Percentiles rank a stretch among this genome's conserved stretches.
These are phyloP conservation scores for Monosporozyma yasuniensis DNA, from an alignment of 805 yeast genomes.

Conservation along the genomic window DNA sequence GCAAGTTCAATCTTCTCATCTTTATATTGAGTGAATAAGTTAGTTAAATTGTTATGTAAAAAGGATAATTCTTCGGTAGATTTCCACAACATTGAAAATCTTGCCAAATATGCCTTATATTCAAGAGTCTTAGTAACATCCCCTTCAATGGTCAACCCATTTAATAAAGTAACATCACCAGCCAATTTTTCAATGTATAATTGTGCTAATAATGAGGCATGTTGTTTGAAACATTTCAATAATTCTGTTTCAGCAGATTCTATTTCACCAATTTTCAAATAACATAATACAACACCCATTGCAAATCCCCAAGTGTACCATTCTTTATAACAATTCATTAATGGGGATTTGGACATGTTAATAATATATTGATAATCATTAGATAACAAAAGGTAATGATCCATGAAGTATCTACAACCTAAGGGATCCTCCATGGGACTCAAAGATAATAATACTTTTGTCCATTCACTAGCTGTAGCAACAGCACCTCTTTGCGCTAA, in stretches of 20 bases:
- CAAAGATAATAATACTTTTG: slow-evolving; percentile 59
- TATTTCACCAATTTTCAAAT: slow-evolving; percentile 35
- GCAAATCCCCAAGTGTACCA: slow-evolving; percentile 72
- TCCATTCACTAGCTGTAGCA: slow-evolving; percentile 66
- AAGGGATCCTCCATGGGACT: slow-evolving; percentile 75
- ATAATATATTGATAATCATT: slow-evolving; percentile 56
- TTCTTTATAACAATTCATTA: slow-evolving; percentile 46
- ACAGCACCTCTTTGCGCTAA: slow-evolving; percentile 72
- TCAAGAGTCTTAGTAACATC: slow-evolving; percentile 25
- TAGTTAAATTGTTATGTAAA: slow-evolving; percentile 35
- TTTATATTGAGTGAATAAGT: slow-evolving; percentile 15
- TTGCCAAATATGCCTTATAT: slow-evolving; percentile 48
- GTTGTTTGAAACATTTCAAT: slow-evolving; percentile 40
- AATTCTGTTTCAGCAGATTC: slow-evolving; percentile 42
- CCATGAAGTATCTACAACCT: slow-evolving; percentile 77
- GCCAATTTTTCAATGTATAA: slow-evolving; percentile 19
- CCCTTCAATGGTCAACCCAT: slow-evolving; percentile 18
- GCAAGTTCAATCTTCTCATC: slow-evolving; percentile 4
- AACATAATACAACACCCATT: slow-evolving; percentile 58
- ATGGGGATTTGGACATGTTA: slow-evolving; percentile 47
- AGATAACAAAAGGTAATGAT: slow-evolving; percentile 61
- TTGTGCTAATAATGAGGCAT: slow-evolving; percentile 41
- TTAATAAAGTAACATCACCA: slow-evolving; percentile 14
- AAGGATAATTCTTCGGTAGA: slow-evolving; percentile 39
- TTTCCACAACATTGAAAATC: slow-evolving; percentile 50